These are phyloP conservation scores for Exophiala viscosa DNA, from an alignment of 2,329 filamentous ascomycete species.

Conservation along the genomic window DNA sequence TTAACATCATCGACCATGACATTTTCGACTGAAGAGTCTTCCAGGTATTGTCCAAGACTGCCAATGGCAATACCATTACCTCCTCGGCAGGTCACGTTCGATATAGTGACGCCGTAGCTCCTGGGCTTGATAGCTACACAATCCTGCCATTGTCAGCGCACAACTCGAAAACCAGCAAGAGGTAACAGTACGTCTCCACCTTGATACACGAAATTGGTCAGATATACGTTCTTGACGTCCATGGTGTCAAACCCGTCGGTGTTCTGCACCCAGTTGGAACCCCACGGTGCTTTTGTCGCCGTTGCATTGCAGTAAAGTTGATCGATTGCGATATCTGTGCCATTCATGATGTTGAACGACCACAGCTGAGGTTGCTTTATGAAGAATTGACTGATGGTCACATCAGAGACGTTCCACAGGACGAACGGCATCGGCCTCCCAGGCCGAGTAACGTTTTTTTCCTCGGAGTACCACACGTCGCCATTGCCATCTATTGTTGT, in stretches of 20 bases:
- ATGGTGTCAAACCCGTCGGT: conserved; percentile 45
- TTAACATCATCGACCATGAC: conserved; percentile 47
- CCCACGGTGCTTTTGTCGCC: conserved; percentile 48
- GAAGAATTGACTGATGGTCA: conserved; percentile 51
- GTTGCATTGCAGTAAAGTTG: conserved; percentile 53
- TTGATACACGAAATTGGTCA: conserved; percentile 53
- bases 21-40: conserved; percentile 52
- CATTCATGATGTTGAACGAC: conserved; percentile 57
- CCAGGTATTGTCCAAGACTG: conserved; percentile 53
- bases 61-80: conserved; percentile 54
- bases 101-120: conserved; percentile 55
- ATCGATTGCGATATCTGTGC: conserved; percentile 51
- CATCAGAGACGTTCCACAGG: conserved; percentile 56
- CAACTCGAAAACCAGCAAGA: neutral
- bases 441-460: conserved; percentile 45
- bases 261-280: conserved; percentile 45
- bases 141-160: conserved; percentile 28
- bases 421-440: conserved; percentile 58
- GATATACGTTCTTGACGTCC: conserved; percentile 49
- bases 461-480: conserved; percentile 52
- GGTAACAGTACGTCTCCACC: conserved; percentile 45
- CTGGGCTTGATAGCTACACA: conserved; percentile 63
- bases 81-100: conserved; percentile 53
- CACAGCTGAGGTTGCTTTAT: conserved; percentile 52
- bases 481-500: conserved; percentile 45